phyloP scores from a whole-genome alignment of 148 eudicot genomes.

The Chenopodium berlandieri region DNA sequence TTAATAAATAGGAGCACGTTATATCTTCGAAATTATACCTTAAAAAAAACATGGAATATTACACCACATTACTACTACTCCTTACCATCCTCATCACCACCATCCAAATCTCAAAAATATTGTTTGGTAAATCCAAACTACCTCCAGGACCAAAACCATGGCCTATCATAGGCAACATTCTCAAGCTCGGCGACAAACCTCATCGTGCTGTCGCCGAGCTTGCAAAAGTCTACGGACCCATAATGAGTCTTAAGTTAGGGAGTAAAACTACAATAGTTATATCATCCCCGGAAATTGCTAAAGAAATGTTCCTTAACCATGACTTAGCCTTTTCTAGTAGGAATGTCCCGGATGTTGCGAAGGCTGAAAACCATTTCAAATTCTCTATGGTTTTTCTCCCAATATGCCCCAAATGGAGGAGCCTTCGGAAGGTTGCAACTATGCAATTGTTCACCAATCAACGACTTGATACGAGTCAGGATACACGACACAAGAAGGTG shows the following conservation, averaged over 20 bases:
- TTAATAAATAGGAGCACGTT: too few species aligned
- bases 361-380: constrained; percentile 16
- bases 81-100: not conserved
- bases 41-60: constrained; percentile 12
- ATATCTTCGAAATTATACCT: too few species aligned
- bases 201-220: constrained; percentile 37
- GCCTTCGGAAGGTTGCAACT: constrained; percentile 19
- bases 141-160: constrained; percentile 52
- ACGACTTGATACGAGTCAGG: constrained; percentile 23
- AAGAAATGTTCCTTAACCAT: constrained; percentile 25
- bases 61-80: not conserved
- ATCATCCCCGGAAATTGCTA: constrained; percentile 36
- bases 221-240: constrained; percentile 37
- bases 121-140: constrained; percentile 10
- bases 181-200: constrained; percentile 35
- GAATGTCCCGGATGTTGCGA: not conserved
- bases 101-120: not conserved
- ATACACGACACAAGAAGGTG: constrained; percentile 30
- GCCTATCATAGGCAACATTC: constrained; percentile 47
- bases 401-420: constrained; percentile 21
- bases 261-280: constrained; percentile 34
- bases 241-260: constrained; percentile 51
- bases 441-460: constrained; percentile 28
- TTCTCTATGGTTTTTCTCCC: constrained; percentile 29
- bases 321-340: constrained; percentile 29